Percentiles rank a stretch among this genome's conserved stretches.
Evolutionary conservation across 2,329 filamentous ascomycete genomes (phyloP).

Genomic region (Talaromyces atroroseus): DNA sequence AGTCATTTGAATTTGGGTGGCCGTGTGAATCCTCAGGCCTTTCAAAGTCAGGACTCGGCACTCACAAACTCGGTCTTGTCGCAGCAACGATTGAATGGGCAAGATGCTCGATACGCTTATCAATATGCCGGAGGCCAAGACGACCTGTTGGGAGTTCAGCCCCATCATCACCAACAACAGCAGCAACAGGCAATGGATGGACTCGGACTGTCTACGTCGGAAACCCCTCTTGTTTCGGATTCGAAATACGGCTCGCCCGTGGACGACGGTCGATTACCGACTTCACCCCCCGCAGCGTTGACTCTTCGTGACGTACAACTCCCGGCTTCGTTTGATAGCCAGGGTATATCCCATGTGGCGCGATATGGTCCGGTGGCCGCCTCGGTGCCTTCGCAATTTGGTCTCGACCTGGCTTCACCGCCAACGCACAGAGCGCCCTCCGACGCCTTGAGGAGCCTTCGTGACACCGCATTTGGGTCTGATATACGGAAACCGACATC

Average conservation of each 20-base stretch:
- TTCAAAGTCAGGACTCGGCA: constrained; percentile 62
- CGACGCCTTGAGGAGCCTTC: constrained; percentile 55
- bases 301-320: constrained; percentile 90
- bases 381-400: constrained; percentile 87
- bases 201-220: constrained; percentile 28
- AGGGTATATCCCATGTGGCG: constrained; percentile 87
- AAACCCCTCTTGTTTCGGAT: constrained; percentile 55
- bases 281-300: constrained; percentile 64
- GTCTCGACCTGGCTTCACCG: constrained; percentile 60
- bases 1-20: constrained; percentile 60
- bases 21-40: constrained; percentile 60
- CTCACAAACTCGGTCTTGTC: constrained; percentile 68
- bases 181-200: constrained; percentile 24
- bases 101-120: constrained; percentile 42
- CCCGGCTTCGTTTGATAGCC: constrained; percentile 92
- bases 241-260: constrained; percentile 78
- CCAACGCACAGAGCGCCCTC: constrained; percentile 62
- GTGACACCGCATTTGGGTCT: constrained; percentile 63
- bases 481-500: constrained; percentile 59
- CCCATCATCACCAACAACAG: constrained; percentile 26
- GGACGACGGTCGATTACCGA: constrained; percentile 68
- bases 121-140: constrained; percentile 37
- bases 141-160: constrained; percentile 35
- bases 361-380: constrained; percentile 85
- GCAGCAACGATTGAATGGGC: constrained; percentile 52